Percentiles rank a stretch among this genome's conserved stretches.
These are phyloP conservation scores for Adansonia gregorii DNA, from an alignment of 441 rosid genomes.

Conservation along the genomic window DNA sequence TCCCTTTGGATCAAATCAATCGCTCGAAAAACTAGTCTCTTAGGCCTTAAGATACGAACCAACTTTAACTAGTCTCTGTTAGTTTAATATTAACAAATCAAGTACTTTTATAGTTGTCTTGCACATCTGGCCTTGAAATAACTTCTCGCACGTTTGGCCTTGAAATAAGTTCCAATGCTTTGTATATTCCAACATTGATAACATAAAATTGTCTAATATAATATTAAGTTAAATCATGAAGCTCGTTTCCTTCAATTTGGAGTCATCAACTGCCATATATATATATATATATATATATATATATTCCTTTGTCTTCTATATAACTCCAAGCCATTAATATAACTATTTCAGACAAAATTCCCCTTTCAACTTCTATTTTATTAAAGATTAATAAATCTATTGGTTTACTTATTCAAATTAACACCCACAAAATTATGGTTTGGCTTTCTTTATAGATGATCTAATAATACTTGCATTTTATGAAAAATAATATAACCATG, in stretches of 20 bases:
- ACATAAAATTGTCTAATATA: neutral
- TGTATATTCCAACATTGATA: neutral
- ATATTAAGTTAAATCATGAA: neutral
- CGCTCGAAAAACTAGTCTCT: neutral
- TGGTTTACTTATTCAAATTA: neutral
- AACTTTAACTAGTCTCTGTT: neutral
- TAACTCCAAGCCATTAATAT: neutral
- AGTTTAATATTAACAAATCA: neutral
- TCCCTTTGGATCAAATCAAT: neutral
- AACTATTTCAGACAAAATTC: neutral
- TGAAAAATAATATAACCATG: no score
- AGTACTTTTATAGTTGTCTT: neutral
- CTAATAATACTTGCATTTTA: neutral
- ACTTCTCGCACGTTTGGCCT: neutral
- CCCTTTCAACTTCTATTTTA: neutral
- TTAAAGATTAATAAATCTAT: neutral
- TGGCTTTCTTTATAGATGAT: no score
- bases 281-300: no score
- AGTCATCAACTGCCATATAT: neutral
- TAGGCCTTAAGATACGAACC: neutral
- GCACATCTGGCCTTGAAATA: neutral
- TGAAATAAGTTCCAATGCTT: neutral
- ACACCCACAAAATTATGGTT: neutral
- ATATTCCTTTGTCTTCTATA: neutral
- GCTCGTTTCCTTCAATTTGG: neutral